These are phyloP conservation scores for Paecilomyces dactylethromorphus DNA, from an alignment of 2,329 filamentous ascomycete genomes.

Conservation along the genomic window DNA sequence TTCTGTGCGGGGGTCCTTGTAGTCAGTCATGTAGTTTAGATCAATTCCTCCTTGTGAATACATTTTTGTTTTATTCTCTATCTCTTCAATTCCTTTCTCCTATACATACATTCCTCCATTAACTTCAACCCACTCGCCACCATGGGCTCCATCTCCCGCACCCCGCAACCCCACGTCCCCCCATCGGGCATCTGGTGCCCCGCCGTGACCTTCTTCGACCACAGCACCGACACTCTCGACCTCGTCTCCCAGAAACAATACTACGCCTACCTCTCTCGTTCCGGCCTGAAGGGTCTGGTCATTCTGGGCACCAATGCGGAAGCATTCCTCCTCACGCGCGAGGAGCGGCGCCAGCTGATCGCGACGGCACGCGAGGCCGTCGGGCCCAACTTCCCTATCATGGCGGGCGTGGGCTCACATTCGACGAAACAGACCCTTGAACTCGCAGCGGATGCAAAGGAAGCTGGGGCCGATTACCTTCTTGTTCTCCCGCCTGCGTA, in stretches of 20 bases:
- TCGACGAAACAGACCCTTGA: slow-evolving; percentile 59
- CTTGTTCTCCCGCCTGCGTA: slow-evolving; percentile 59
- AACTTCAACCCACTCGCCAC: slow-evolving; percentile 3
- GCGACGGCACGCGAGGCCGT: slow-evolving; percentile 49
- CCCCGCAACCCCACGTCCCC: slow-evolving; percentile 16
- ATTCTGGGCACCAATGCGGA: slow-evolving; percentile 53
- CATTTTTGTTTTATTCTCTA: not conserved
- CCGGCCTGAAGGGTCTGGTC: slow-evolving; percentile 47
- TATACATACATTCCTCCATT: not conserved
- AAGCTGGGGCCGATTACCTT: slow-evolving; percentile 56
- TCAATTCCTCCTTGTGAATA: not conserved
- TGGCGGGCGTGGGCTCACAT: slow-evolving; percentile 59
- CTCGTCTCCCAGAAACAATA: slow-evolving; percentile 45
- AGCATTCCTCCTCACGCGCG: slow-evolving; percentile 52
- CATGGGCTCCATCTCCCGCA: not conserved
- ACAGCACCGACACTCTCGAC: slow-evolving; percentile 43
- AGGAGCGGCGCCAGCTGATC: slow-evolving; percentile 53
- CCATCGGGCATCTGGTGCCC: slow-evolving; percentile 44
- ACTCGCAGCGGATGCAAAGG: slow-evolving; percentile 51
- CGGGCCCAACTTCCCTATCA: slow-evolving; percentile 50
- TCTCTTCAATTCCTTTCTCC: no score
- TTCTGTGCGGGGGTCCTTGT: not conserved
- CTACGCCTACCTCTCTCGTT: slow-evolving; percentile 45
- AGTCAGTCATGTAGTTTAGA: not conserved
- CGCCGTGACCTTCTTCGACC: slow-evolving; percentile 51